These are phyloP conservation scores for Cladophialophora exuberans DNA, from an alignment of 2,329 filamentous ascomycete genomes.

Conservation along the genomic window DNA sequence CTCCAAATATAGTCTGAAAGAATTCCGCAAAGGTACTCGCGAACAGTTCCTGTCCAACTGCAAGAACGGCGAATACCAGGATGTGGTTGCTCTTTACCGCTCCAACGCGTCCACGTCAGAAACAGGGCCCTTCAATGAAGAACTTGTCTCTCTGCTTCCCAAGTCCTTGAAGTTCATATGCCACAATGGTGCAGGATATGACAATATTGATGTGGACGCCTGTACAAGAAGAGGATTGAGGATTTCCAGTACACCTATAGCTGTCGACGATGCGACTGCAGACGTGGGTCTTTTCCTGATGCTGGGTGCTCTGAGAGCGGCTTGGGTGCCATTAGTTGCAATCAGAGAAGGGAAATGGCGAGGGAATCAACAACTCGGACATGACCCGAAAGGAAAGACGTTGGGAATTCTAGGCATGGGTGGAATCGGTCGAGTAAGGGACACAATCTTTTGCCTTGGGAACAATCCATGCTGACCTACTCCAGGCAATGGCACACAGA, in stretches of 20 bases:
- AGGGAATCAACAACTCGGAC: slow-evolving; percentile 46
- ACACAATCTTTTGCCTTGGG: neutral
- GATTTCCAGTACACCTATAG: slow-evolving; percentile 51
- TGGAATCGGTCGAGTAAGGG: slow-evolving; percentile 49
- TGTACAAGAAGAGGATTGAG: slow-evolving; percentile 52
- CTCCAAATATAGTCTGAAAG: slow-evolving; percentile 48
- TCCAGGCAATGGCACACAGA: slow-evolving; percentile 50
- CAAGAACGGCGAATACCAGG: slow-evolving; percentile 58
- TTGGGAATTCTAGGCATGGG: slow-evolving; percentile 54
- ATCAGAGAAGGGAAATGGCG: slow-evolving; percentile 49
- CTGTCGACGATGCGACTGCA: slow-evolving; percentile 52
- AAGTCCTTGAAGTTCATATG: slow-evolving; percentile 53
- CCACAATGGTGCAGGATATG: slow-evolving; percentile 63
- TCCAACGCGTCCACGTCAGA: slow-evolving; percentile 59
- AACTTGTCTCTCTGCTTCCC: slow-evolving; percentile 51
- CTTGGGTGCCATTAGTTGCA: slow-evolving; percentile 45
- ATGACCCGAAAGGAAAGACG: slow-evolving; percentile 49
- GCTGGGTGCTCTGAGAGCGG: slow-evolving; percentile 51
- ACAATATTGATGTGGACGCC: slow-evolving; percentile 60
- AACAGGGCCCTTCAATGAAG: slow-evolving; percentile 53
- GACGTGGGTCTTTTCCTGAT: slow-evolving; percentile 53
- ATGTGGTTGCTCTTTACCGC: slow-evolving; percentile 60
- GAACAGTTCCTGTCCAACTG: slow-evolving; percentile 60
- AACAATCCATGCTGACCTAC: slow-evolving; percentile 7
- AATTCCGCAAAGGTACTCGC: slow-evolving; percentile 57